Evolutionary conservation across 805 yeast genomes (phyloP), one percentile per base, ranked within the genome.

Genomic region (Saccharomyces jurei): DNA sequence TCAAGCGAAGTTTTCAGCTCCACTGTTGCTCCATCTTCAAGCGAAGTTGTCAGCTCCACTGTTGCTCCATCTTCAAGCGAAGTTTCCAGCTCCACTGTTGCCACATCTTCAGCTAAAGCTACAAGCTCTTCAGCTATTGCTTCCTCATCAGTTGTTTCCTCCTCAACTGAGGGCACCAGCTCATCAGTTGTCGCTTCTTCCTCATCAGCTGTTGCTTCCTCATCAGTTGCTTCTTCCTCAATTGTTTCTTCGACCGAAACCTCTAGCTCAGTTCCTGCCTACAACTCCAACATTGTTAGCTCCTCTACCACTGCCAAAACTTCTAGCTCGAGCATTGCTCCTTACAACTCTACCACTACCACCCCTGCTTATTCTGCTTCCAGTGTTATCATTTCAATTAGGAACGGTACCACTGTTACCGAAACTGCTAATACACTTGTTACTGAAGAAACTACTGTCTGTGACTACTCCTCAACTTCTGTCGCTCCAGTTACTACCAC

Each of bases 181-280:
- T 25, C 48, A 3, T 25, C 28, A 6, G 26, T 22, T 46, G 14
- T n/a, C 8, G 48, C 28, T n/a, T 26, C 28, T n/a, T 26, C 48
- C 3, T 31, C 41, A 6, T 29, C 30, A 29, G 30, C 52, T 29
- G 50, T 54, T 25, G 49, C 54, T 25, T 25, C 26, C 26, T 25
- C 26, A 25, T 25, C 26, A 25, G 26, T n/a, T n/a, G 49, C 22
- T 46, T 21, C 26, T 25, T 25, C 26, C 26, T 25, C 26, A 25
- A 25, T 21, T 26, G 6, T 17, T 26, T 48, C 49, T 48, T 31
- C 36, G 17, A 13, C 17, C 17, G 36, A 14, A 13, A 48, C 48
- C 36, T 50, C 56, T 25, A 14, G 32, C 53, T 46, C 36, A 30
- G 26, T 49, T 41, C 30, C 17, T 17, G n/a, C 50, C 49, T 22